Conservation (phyloP, 2,329 filamentous ascomycete genomes). For the Botrytis deweyae region DNA sequence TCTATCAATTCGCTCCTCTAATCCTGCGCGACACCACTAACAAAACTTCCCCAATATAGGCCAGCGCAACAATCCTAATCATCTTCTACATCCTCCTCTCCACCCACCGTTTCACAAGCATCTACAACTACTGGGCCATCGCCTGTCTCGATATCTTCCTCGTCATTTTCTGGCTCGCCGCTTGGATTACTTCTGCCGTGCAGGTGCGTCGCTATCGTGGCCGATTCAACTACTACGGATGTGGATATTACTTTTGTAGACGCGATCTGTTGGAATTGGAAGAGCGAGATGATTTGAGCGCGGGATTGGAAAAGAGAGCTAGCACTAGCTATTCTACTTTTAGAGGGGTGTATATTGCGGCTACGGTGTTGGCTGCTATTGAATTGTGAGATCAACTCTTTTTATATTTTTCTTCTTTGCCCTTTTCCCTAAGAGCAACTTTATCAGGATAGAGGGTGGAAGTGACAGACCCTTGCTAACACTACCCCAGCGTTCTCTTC, state of each 20-base stretch:
- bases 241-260: constrained; percentile 1
- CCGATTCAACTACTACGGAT: not conserved
- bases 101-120: constrained; percentile 1
- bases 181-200: not conserved
- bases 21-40: not conserved
- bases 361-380: constrained; percentile 9
- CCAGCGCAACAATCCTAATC: constrained; percentile 13
- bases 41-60: not conserved
- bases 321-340: constrained; percentile 6
- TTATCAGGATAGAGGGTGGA: not conserved
- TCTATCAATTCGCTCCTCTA: too few species aligned
- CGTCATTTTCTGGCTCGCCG: constrained; percentile 12
- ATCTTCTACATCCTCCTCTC: constrained; percentile 16
- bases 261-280: constrained; percentile 15
- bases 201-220: not conserved
- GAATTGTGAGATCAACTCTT: constrained; percentile 13
- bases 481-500: not conserved
- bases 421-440: not conserved
- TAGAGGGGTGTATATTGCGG: constrained; percentile 9
- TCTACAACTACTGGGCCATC: constrained; percentile 19
- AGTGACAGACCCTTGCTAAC: not conserved
- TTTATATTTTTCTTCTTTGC: not conserved
- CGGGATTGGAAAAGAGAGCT: not conserved
- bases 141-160: constrained; percentile 11
- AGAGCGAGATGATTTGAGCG: not conserved